These are phyloP conservation scores for Cardamine chenopodiifolia DNA, from an alignment of 345 rosid species.

Conservation along the genomic window DNA sequence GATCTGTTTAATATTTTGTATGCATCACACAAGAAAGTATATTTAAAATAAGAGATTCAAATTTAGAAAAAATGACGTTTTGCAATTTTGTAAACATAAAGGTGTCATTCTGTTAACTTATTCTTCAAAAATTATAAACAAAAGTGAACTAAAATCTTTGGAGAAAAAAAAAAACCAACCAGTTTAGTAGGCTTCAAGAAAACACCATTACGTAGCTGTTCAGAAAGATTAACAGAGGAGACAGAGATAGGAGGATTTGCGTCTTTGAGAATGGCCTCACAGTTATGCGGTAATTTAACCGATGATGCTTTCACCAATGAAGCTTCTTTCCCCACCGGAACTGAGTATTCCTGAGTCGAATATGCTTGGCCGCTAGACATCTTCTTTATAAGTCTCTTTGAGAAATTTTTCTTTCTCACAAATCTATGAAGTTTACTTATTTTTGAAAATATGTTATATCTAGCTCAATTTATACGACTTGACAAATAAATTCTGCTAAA, in stretches of 20 bases:
- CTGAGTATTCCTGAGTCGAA: background rate
- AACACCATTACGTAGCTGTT: slow-evolving; percentile 51
- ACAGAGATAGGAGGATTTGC: slow-evolving; percentile 46
- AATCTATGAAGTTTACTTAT: background rate
- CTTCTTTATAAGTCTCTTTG: background rate
- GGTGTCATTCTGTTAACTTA: background rate
- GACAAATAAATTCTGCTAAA: background rate
- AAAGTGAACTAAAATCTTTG: background rate
- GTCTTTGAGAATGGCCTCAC: slow-evolving; percentile 50
- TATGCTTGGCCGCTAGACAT: background rate
- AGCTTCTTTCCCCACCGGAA: background rate
- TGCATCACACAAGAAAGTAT: slow-evolving; percentile 2
- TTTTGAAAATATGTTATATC: background rate
- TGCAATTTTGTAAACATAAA: background rate
- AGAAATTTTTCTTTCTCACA: background rate
- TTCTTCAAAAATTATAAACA: background rate
- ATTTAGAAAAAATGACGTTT: background rate
- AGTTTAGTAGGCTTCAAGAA: slow-evolving; percentile 48
- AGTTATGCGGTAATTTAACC: slow-evolving; percentile 46
- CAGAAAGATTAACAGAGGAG: slow-evolving; percentile 41
- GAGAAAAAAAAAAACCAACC: slow-evolving; percentile 31
- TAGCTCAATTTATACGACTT: background rate
- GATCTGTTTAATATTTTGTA: slow-evolving; percentile 36
- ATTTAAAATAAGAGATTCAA: background rate
- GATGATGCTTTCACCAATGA: background rate